Evolutionary conservation across 1,284 basidiomycete genomes (phyloP), one percentile per base, ranked within the genome.

Genomic region (Somion occarium): DNA sequence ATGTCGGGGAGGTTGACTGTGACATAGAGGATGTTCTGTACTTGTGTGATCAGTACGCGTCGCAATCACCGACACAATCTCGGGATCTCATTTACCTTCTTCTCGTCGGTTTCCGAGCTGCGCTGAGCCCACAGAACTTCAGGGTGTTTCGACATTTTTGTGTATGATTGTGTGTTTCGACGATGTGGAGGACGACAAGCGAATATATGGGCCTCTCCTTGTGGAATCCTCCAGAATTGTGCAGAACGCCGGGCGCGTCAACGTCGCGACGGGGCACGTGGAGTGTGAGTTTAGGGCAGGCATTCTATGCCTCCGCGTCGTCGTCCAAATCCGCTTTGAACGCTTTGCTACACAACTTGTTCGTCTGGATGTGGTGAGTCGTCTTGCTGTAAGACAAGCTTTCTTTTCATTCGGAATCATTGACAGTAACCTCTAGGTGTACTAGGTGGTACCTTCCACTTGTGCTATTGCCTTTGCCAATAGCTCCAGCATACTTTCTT

Each of bases 91-190:
- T 55, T 48, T 34, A 91, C 93, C 78, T 93, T 93, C 52, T 78
- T 78, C 44, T 83, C 74, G 20, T 77, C 80, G 7, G 72, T 61
- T 20, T 71, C 76, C 24, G 83, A 89, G 72, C 85, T 91, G 59
- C 93, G 82, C 70, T 97, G 92, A 46, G 93, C 93, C 91, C 93
- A 97, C 2, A 91, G 76, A 49, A 95, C 75, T 72, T 96, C 91
- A 42, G 93, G 92, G 70, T 93, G 90, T 55, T 68, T 63, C 9
- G 75, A 61, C 70, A 82, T 75, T 50, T 34, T 58, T 63, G 52
- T 56, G 57, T 52, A 49, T 56, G 15, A 54, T 51, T 52, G 42
- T 41, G 30, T 34, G 30, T 7, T 15, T 34, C 15, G 30, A 34
- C 30, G 30, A n/a, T n/a, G 22, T 41, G 5, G n/a, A 46, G 52